These are phyloP conservation scores for Fraxinus dipetala DNA, from an alignment of 305 asterid species.

Conservation along the genomic window DNA sequence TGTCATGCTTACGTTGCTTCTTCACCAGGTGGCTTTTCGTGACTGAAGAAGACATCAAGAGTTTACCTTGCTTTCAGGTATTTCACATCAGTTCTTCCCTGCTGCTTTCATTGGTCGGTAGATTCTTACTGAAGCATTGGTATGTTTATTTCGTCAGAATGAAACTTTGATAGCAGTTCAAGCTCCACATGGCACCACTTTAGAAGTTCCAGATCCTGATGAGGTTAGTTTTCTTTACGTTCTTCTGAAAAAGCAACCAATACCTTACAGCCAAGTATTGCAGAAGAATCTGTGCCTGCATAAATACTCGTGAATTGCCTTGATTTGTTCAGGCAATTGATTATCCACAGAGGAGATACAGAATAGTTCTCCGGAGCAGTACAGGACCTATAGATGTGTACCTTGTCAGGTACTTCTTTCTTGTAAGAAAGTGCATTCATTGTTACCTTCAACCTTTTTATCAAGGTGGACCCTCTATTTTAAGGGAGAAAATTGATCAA, in stretches of 20 bases:
- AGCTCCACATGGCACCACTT: conserved; percentile 91
- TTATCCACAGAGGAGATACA: too few relatives aligned
- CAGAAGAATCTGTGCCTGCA: not conserved
- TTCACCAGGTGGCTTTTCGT: conserved; percentile 72
- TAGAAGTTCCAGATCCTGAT: conserved; percentile 94
- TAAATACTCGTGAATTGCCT: not conserved
- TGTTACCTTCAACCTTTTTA: not conserved
- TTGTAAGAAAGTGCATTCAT: not conserved
- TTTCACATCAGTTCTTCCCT: conserved; percentile 1
- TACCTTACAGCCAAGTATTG: conserved; percentile 1
- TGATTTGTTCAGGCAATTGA: not conserved
- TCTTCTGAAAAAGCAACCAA: not conserved
- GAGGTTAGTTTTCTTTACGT: conserved; percentile 44
- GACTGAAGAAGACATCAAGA: conserved; percentile 80
- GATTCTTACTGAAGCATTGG: conserved; percentile 4
- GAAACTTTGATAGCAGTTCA: conserved; percentile 85
- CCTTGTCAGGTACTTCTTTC: conserved; percentile 68
- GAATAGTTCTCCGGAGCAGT: conserved; percentile 47
- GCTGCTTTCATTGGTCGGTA: not conserved
- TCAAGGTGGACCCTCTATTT: not conserved
- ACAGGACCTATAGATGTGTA: conserved; percentile 92
- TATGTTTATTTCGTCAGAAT: conserved; percentile 43
- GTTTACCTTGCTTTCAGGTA: conserved; percentile 85
- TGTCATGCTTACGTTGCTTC: not conserved
- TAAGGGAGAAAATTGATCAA: not conserved